phyloP scores from a whole-genome alignment of 306 rosid species.

The Oxytropis ochrocephala region DNA sequence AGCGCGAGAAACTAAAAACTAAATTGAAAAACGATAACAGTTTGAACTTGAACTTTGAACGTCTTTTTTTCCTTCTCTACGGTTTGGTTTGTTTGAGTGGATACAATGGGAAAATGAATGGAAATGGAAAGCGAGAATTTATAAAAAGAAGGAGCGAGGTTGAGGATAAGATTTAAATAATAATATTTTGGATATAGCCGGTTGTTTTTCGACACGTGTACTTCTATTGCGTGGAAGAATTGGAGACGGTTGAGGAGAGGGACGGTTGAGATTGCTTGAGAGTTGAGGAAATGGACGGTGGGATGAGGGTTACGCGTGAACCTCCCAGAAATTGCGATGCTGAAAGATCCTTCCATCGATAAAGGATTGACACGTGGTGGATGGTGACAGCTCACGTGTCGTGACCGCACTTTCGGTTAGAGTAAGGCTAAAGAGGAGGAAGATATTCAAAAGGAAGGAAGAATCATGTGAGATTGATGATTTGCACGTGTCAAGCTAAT shows the following conservation, averaged over 20 bases:
- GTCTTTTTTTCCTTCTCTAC: background rate
- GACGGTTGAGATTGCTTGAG: constrained; percentile 42
- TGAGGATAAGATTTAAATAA: constrained; percentile 39
- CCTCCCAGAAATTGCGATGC: constrained; percentile 11
- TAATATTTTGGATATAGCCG: background rate
- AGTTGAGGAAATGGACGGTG: constrained; percentile 36
- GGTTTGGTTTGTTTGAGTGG: background rate
- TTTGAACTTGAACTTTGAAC: background rate
- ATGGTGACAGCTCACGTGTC: constrained; percentile 28
- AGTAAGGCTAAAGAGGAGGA: background rate
- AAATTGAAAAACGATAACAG: background rate
- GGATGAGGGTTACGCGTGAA: constrained; percentile 26
- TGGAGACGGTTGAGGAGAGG: background rate
- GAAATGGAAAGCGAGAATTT: constrained; percentile 7
- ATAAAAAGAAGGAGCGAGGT: background rate
- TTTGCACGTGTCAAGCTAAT: constrained; percentile 2
- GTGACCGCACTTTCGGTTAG: background rate
- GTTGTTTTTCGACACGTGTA: constrained; percentile 23
- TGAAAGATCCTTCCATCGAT: background rate
- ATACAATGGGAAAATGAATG: background rate
- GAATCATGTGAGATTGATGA: background rate
- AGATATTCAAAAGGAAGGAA: background rate
- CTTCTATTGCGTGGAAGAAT: background rate
- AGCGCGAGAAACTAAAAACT: background rate
- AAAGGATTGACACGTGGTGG: constrained; percentile 17